Evolutionary conservation across 2,329 filamentous ascomycete genomes (phyloP), one percentile per base, ranked within the genome.

Genomic region (Alternaria postmessia): DNA sequence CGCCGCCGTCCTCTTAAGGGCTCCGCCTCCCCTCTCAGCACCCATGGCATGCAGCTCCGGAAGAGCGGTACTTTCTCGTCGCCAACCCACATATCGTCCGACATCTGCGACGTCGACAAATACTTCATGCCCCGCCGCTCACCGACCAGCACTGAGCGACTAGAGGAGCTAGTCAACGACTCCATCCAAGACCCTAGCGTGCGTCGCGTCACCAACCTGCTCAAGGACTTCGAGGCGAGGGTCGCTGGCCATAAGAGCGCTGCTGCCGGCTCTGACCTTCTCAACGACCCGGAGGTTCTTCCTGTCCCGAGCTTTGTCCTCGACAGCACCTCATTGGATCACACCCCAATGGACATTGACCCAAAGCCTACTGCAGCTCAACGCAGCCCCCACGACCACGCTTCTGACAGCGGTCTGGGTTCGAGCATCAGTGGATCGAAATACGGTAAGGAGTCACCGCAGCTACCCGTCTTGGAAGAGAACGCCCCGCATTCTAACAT

Each of bases 381-480:
- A 61, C 84, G 83, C 43, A 72, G 59, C 69, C 66, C 68, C 59
- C 85, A 89, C 74, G 86, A 88, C 73, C 90, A 93, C 80, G 87
- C 87, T 60, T 95, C 92, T 16, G 94, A 97, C 81, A 96, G 93
- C 77, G 94, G 93, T 54, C 84, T 97, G 65, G 94, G 94, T 53
- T 91, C 92, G 43, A 97, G 93, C 42, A 85, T 97, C 72, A 86
- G 84, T 62, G 91, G 87, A 51, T 76, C 76, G 48, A 84, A 75
- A 68, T 69, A 78, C 69, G 77, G 78, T 80, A 80, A 75, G 72
- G 55, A 57, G 30, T 49, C 47, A 39, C 41, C 62, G 60, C 71
- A 68, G 42, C 64, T 54, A 56, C 49, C 65, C 61, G 56, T 59
- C 61, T 56, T 63, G 52, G 60, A 59, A 56, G 43, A 62, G 51